phyloP scores from a whole-genome alignment of 768 basidiomycete genomes.

The Porphyrellus cyaneotinctus region DNA sequence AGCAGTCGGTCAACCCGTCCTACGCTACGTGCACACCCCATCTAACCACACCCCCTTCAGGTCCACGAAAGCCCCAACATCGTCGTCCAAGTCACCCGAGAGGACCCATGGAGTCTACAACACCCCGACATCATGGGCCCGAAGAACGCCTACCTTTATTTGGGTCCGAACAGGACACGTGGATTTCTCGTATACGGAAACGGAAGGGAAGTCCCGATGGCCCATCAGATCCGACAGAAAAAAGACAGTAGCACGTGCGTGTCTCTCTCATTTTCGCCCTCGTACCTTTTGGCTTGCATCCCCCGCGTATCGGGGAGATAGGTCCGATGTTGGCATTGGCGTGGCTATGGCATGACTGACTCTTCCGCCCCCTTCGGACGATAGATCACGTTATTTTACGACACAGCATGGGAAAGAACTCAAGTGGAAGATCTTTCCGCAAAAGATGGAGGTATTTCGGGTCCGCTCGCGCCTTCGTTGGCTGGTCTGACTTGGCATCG shows the following conservation, averaged over 20 bases:
- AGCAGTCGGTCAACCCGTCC: slow-evolving; percentile 19
- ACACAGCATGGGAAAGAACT: slow-evolving; percentile 64
- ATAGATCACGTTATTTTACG: slow-evolving; percentile 71
- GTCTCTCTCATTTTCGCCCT: background rate
- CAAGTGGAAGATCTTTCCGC: slow-evolving; percentile 67
- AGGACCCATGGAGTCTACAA: slow-evolving; percentile 61
- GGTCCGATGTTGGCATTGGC: too few species aligned
- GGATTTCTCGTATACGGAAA: slow-evolving; percentile 72
- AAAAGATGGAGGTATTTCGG: slow-evolving; percentile 60
- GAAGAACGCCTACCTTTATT: slow-evolving; percentile 69
- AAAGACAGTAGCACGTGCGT: slow-evolving; percentile 60
- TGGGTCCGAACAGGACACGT: slow-evolving; percentile 58
- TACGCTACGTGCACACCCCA: too few species aligned
- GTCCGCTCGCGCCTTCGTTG: background rate
- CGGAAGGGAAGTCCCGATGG: slow-evolving; percentile 54
- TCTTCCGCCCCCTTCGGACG: background rate
- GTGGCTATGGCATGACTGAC: background rate
- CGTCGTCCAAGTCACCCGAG: slow-evolving; percentile 61
- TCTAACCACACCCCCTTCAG: slow-evolving; percentile 28
- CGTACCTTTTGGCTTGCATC: background rate
- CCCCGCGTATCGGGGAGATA: too few species aligned
- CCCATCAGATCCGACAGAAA: slow-evolving; percentile 51
- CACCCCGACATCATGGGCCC: slow-evolving; percentile 77
- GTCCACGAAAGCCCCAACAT: slow-evolving; percentile 55
- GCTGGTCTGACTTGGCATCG: background rate